Evolutionary conservation across 805 yeast species (phyloP).

Genomic region (Candida fluviatilis): DNA sequence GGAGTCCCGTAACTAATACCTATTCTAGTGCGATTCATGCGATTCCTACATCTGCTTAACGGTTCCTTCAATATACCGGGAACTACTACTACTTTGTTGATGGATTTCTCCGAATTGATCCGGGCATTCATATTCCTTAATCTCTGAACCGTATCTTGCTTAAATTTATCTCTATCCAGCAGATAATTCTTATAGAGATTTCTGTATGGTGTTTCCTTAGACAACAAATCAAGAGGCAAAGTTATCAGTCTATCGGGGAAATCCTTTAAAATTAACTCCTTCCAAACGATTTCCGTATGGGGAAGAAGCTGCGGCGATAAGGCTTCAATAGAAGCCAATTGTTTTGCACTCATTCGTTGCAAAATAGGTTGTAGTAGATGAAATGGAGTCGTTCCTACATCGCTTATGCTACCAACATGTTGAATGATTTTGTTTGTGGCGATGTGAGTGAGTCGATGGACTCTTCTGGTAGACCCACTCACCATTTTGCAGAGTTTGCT

Average conservation of each 20-base stretch:
- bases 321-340: constrained; percentile 37
- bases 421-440: constrained; percentile 15
- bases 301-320: constrained; percentile 40
- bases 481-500: background rate
- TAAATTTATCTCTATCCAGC: constrained; percentile 39
- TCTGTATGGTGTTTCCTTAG: constrained; percentile 28
- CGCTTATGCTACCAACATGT: constrained; percentile 16
- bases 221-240: background rate
- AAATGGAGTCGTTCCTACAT: constrained; percentile 31
- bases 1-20: background rate
- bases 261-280: constrained; percentile 39
- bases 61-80: constrained; percentile 23
- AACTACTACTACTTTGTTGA: constrained; percentile 33
- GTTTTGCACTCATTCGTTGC: constrained; percentile 40
- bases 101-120: constrained; percentile 27
- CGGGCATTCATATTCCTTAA: constrained; percentile 36
- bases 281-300: constrained; percentile 45
- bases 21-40: background rate
- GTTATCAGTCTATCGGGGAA: constrained; percentile 42
- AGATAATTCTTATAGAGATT: constrained; percentile 36
- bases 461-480: background rate
- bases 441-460: constrained; percentile 8
- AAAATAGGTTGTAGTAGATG: constrained; percentile 48
- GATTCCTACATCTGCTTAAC: constrained; percentile 16
- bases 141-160: constrained; percentile 41